Evolutionary conservation across 176 grass and related monocot species (phyloP), one percentile per base, ranked within the genome.

Genomic region (Echinochloa phyllopogon): DNA sequence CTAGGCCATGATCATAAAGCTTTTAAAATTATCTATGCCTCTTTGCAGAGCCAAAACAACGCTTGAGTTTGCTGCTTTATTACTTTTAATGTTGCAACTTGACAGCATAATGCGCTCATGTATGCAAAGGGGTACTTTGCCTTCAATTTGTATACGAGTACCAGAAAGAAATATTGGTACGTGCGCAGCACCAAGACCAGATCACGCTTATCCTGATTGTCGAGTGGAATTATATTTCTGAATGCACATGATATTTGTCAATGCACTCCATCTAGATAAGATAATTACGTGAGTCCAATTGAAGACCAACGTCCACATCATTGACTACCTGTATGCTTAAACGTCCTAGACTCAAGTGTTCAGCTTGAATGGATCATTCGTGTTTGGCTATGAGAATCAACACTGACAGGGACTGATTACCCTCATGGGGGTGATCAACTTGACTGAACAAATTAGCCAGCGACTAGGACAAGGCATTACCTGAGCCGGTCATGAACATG

Each of bases 401-500:
- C 2, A 20, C 16, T 5, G 2, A 64, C 47, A 82, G 65, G 10
- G 2, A 64, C 47, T 70, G 65, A 4, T 43, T 69, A 23, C 4
- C 36, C 78, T 41, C 15, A 16, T 56, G 21, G 18, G 44, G 23
- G 29, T n/a, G 38, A 48, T 47, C 25, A 60, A 3, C 23, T 17
- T 5, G 0, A 36, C 10, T 38, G 13, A 63, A 49, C 39, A 45
- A 1, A 44, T 16, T 15, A 52, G 47, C 1, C 25, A 21, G 61
- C 1, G 37, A 74, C 6, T 27, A 52, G 25, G 61, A 5, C 58
- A 56, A 20, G 21, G 3, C 36, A 38, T 73, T 91, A 94, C 92
- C 95, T 90, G 95, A 93, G 13, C 75, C 92, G 27, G 82, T 65
- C 36, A 72, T 95, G 72, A 91, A 17, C 90, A 98, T 84, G 52